Evolutionary conservation across 331 rosid genomes (phyloP).

Genomic region (Phaseolus coccineus): DNA sequence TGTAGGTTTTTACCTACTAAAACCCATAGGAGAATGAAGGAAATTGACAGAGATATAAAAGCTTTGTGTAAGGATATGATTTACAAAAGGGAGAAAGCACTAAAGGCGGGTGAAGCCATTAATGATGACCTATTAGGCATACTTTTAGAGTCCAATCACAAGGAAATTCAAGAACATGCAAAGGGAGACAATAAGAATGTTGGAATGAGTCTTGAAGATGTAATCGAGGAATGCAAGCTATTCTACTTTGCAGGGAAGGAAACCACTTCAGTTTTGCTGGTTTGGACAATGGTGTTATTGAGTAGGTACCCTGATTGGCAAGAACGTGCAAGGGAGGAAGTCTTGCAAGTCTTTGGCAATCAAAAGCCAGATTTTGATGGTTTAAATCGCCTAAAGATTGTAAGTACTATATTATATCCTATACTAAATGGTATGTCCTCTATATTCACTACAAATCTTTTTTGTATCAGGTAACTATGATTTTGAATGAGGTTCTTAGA

Average conservation of each 20-base stretch:
- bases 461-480: slow-evolving; percentile 59
- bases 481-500: slow-evolving; percentile 66
- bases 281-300: slow-evolving; percentile 61
- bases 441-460: background rate
- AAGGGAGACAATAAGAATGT: slow-evolving; percentile 41
- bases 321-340: slow-evolving; percentile 64
- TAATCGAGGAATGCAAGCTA: slow-evolving; percentile 64
- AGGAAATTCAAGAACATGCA: slow-evolving; percentile 52
- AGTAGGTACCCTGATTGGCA: slow-evolving; percentile 60
- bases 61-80: slow-evolving; percentile 43
- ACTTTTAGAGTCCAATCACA: slow-evolving; percentile 62
- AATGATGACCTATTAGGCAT: slow-evolving; percentile 52
- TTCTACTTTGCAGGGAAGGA: slow-evolving; percentile 74
- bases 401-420: slow-evolving; percentile 39
- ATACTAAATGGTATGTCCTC: too few relatives aligned
- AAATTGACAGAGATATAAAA: slow-evolving; percentile 40
- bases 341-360: slow-evolving; percentile 51
- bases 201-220: slow-evolving; percentile 62
- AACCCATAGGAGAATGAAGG: slow-evolving; percentile 50
- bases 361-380: slow-evolving; percentile 52
- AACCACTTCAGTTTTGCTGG: slow-evolving; percentile 59
- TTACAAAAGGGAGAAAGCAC: slow-evolving; percentile 52
- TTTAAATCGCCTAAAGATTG: slow-evolving; percentile 59
- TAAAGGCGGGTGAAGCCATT: slow-evolving; percentile 37
- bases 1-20: slow-evolving; percentile 61